These are phyloP conservation scores for Cordyceps cicadae DNA, from an alignment of 2,329 filamentous ascomycete species.

Conservation along the genomic window DNA sequence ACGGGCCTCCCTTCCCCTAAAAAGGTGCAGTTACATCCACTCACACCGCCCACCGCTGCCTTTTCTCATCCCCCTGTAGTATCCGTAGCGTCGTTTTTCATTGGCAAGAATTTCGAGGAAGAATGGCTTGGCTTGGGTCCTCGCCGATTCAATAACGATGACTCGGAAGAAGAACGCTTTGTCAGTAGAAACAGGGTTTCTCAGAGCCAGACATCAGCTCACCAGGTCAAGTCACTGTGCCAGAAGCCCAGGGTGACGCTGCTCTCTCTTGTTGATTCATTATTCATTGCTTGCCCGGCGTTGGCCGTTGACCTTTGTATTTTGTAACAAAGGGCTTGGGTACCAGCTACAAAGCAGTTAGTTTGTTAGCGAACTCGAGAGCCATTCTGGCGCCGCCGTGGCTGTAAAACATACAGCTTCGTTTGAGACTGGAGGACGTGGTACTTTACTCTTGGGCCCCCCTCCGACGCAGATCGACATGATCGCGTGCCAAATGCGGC, in stretches of 20 bases:
- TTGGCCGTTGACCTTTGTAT: neutral
- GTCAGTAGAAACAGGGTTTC: neutral
- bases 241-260: neutral
- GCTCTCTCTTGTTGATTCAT: too few species aligned
- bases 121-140: too few species aligned
- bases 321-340: too few species aligned
- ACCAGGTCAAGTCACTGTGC: neutral
- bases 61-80: neutral
- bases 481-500: conserved; percentile 12
- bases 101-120: too few species aligned
- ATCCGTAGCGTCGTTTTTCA: too few species aligned
- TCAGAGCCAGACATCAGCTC: neutral
- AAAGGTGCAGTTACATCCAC: neutral
- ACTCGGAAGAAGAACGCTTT: neutral
- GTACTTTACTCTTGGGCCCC: neutral
- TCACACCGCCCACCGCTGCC: neutral
- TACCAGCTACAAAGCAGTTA: too few species aligned
- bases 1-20: neutral
- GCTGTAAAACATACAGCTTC: too few species aligned
- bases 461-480: conserved; percentile 7
- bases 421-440: too few species aligned
- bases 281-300: neutral
- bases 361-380: too few species aligned
- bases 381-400: too few species aligned
- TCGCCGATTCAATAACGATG: neutral